phyloP scores from a whole-genome alignment of 345 rosid species.

The Pugionium dolabratum region DNA sequence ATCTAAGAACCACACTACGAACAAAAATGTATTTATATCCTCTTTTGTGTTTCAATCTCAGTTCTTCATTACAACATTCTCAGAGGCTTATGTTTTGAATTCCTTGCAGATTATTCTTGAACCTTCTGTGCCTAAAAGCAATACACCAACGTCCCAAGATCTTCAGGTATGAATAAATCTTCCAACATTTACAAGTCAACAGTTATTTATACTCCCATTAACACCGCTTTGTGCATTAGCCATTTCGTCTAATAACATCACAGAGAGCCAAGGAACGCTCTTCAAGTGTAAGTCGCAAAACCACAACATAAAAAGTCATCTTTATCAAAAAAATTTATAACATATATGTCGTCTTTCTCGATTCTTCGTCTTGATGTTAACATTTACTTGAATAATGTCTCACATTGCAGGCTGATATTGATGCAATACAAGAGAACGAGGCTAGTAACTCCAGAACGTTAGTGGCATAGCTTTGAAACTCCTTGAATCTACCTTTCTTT shows the following conservation, averaged over 20 bases:
- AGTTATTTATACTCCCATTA: background rate
- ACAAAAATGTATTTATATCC: constrained; percentile 25
- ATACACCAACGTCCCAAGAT: constrained; percentile 15
- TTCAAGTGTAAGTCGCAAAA: constrained; percentile 25
- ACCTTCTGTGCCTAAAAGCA: constrained; percentile 22
- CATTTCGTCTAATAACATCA: constrained; percentile 30
- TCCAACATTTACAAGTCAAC: background rate
- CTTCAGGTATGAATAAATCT: constrained; percentile 25
- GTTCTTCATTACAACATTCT: constrained; percentile 15
- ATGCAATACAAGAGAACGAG: constrained; percentile 2
- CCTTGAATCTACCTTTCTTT: background rate
- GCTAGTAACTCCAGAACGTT: constrained; percentile 31
- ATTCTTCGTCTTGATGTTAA: background rate
- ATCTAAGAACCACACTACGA: constrained; percentile 15
- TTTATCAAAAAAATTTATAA: no score
- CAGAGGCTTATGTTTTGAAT: background rate
- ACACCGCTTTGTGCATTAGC: constrained; percentile 22
- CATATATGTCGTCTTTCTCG: background rate
- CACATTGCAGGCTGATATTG: constrained; percentile 31
- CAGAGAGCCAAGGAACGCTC: constrained; percentile 34
- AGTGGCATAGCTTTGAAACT: constrained; percentile 25
- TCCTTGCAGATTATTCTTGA: constrained; percentile 25
- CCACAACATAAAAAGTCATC: background rate
- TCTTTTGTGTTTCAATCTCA: constrained; percentile 7
- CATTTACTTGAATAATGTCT: background rate